Evolutionary conservation across 129 eudicot genomes (phyloP), one percentile per base, ranked within the genome.

Genomic region (Heracleum sosnowskyi): DNA sequence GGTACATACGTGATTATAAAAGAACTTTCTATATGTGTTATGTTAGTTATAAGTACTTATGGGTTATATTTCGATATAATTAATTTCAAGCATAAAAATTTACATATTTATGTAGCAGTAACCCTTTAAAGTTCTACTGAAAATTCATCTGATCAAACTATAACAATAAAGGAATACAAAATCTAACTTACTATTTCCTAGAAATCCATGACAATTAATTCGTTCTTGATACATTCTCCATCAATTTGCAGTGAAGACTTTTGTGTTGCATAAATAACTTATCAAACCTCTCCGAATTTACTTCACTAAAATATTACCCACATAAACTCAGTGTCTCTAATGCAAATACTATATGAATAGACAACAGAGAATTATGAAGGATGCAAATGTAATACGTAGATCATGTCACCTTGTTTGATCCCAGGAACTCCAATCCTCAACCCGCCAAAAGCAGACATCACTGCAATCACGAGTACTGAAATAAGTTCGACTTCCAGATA

Each of bases 381-480:
- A 1, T 57, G 53, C 11, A 77, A 77, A 39, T 33, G 20, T n/a
- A 37, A 33, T 26, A 55, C 34, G 79, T 33, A 76, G 80, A 76
- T 77, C 81, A 57, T 73, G 57, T 89, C 81, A 94, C 98, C 98
- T 83, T 91, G 82, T 76, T 89, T 77, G 73, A 91, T 75, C 82
- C 86, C 83, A 68, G 99, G 86, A 77, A 95, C 83, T 73, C 92
- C 95, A 80, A 91, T 82, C 77, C 84, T 88, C 78, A 95, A 81
- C 79, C 99, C 99, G 79, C 89, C 97, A 83, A 95, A 96, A 76
- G 99, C 99, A 28, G 99, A 91, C 86, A 88, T 88, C 73, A 95
- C 99, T n/a, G n/a, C n/a, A n/a, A n/a, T n/a, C n/a, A n/a, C n/a
- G n/a, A n/a, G n/a, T n/a, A n/a, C n/a, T n/a, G n/a, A n/a, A n/a